A percentile compares a stretch with the other conserved stretches of the same genome.
These are phyloP conservation scores for Dipodascus geniculatus DNA, from an alignment of 805 yeast genomes.

Conservation along the genomic window DNA sequence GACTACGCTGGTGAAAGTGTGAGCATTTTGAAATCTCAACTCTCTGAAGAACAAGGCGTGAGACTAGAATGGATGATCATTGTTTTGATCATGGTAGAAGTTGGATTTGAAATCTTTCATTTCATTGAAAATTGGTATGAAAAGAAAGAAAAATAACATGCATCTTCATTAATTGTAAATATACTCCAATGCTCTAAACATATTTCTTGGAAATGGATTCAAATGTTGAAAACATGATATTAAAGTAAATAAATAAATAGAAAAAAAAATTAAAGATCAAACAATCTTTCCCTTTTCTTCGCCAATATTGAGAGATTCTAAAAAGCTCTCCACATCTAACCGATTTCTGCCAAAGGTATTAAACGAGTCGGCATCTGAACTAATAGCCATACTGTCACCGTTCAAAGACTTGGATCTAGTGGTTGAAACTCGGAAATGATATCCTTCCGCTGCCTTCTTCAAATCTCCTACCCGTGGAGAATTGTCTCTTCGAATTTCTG, in stretches of 20 bases:
- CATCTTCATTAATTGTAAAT: too few relatives aligned
- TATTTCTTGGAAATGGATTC: too few relatives aligned
- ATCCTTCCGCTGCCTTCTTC: constrained; percentile 12
- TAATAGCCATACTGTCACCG: background rate
- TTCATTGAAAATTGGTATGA: constrained; percentile 43
- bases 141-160: constrained; percentile 1
- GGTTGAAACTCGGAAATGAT: background rate
- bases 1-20: constrained; percentile 90
- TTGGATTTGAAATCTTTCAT: constrained; percentile 67
- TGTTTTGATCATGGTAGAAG: constrained; percentile 72
- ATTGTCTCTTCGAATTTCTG: constrained; percentile 5
- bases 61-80: constrained; percentile 85
- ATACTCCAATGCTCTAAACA: too few relatives aligned
- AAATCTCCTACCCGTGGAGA: constrained; percentile 14
- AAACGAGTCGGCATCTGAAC: background rate
- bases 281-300: background rate
- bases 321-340: background rate
- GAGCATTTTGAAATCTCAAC: constrained; percentile 58
- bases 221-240: background rate
- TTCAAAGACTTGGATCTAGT: background rate
- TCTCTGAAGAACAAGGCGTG: constrained; percentile 66
- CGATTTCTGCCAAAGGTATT: background rate
- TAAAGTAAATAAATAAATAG: too few relatives aligned
- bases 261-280: background rate
- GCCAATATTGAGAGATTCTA: background rate